Base-by-base conservation (phyloP, 139 green algal genomes). In the Chlorella vulgaris region DNA sequence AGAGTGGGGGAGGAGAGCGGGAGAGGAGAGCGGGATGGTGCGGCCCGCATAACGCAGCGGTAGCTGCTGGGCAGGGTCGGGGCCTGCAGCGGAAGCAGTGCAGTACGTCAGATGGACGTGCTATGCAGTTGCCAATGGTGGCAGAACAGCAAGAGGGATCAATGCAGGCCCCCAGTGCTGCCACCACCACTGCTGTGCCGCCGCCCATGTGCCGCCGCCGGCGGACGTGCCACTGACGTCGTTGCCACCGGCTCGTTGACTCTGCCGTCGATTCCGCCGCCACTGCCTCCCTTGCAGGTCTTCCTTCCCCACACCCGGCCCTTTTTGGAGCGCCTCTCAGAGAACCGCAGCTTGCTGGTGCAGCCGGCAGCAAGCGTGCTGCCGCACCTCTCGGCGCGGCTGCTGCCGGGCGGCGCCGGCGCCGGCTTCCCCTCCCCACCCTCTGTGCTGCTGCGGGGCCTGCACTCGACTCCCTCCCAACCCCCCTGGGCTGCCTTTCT, bases 281-380 rank as follows among this genome's bases (percentile, higher is more conserved):
- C 38, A n/a, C 38, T 5, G 0, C 35, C 33, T 42, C 70, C 47
- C 22, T 3, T 26, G 53, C 53, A 79, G n/a, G 94, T 96, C 78
- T 91, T 98, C 74, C 55, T 80, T 28, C 74, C 58, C 39, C 38
- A 70, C 58, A 61, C 29, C 74, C 39, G n/a, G 19, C 58, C 74
- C 58, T 70, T 80, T 43, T 39, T 80, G 58, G 38, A 42, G 74
- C 74, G 39, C 24, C 39, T 80, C 33, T n/a, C 39, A 1, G 74
- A 80, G 24, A 58, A 39, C 38, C 74, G 38, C 28, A 31, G 38
- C 39, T 58, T 71, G 74, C 74, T 80, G 74, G 42, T 61, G 7
- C 58, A 69, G 38, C 74, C 74, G 58, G 55, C 73, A 4, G 35
- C 73, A 50, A 67, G 53, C 26, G 73, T 40, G 36, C 73, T 80